phyloP scores from a whole-genome alignment of 2,329 filamentous ascomycete species.

The Xylariaceae sp. region DNA sequence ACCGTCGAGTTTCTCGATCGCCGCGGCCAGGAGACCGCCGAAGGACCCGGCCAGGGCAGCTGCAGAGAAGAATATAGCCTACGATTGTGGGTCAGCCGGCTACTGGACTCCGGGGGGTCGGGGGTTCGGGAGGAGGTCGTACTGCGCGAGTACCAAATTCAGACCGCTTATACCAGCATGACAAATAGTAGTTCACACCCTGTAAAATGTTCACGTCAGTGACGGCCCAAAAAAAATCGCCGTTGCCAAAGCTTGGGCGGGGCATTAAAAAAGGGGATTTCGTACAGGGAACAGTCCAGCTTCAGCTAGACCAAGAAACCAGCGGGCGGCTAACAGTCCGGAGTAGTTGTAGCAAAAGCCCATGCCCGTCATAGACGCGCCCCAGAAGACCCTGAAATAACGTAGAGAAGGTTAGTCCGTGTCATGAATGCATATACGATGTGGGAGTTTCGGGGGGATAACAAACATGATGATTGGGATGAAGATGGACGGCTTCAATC shows the following conservation, averaged over 20 bases:
- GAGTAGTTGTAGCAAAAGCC: slow-evolving; percentile 59
- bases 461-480: slow-evolving; percentile 74
- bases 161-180: slow-evolving; percentile 74
- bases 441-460: neutral
- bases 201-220: slow-evolving; percentile 4
- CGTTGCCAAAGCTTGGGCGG: neutral
- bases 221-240: neutral
- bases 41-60: slow-evolving; percentile 76
- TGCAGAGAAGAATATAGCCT: slow-evolving; percentile 76
- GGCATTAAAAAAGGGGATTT: neutral
- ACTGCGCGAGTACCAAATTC: slow-evolving; percentile 73
- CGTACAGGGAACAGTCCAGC: slow-evolving; percentile 62
- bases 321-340: slow-evolving; percentile 60
- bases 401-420: slow-evolving; percentile 19
- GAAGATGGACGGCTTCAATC: slow-evolving; percentile 69
- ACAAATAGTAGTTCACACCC: slow-evolving; percentile 73
- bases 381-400: slow-evolving; percentile 53
- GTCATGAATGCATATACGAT: slow-evolving; percentile 3
- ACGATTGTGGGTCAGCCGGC: slow-evolving; percentile 4
- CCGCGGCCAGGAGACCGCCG: slow-evolving; percentile 67
- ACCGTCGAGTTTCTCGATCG: slow-evolving; percentile 64
- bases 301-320: slow-evolving; percentile 69
- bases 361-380: slow-evolving; percentile 63
- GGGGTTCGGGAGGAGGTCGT: slow-evolving; percentile 11
- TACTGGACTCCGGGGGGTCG: neutral